These are phyloP conservation scores for Citeromyces siamensis DNA, from an alignment of 1,139 yeast genomes.

Conservation along the genomic window DNA sequence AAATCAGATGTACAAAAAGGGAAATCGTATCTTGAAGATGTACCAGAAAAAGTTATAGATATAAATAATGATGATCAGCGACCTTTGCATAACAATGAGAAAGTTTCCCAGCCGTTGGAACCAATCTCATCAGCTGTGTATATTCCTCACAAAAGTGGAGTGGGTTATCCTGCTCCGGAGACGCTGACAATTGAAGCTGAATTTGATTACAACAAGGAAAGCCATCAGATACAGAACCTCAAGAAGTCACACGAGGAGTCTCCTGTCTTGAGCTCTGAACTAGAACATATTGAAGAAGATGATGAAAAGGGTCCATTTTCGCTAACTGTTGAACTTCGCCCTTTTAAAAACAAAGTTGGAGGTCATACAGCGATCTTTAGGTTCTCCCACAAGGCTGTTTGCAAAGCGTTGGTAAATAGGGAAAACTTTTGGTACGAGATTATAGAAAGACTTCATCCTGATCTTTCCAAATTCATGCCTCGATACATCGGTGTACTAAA, in stretches of 20 bases:
- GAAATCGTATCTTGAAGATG: conserved; percentile 1
- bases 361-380: conserved; percentile 97
- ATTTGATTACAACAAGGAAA: conserved; percentile 15
- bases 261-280: conserved; percentile 3
- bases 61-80: neutral
- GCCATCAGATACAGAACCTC: conserved; percentile 6
- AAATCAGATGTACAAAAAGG: neutral
- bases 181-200: conserved; percentile 20
- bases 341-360: conserved; percentile 88
- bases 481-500: conserved; percentile 86
- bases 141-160: conserved; percentile 36
- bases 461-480: conserved; percentile 78
- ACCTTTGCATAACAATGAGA: neutral
- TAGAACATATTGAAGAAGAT: conserved; percentile 5
- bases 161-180: conserved; percentile 13
- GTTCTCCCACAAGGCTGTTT: conserved; percentile 87
- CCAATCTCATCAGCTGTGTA: conserved; percentile 59
- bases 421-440: conserved; percentile 90
- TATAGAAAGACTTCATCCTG: conserved; percentile 67
- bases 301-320: conserved; percentile 31
- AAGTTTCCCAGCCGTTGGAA: conserved; percentile 18
- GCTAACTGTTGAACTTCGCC: conserved; percentile 73
- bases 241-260: conserved; percentile 6
- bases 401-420: conserved; percentile 82
- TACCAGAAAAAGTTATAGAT: neutral